Conservation (phyloP, 2,329 filamentous ascomycete species). For the Ophiostoma sp. region DNA sequence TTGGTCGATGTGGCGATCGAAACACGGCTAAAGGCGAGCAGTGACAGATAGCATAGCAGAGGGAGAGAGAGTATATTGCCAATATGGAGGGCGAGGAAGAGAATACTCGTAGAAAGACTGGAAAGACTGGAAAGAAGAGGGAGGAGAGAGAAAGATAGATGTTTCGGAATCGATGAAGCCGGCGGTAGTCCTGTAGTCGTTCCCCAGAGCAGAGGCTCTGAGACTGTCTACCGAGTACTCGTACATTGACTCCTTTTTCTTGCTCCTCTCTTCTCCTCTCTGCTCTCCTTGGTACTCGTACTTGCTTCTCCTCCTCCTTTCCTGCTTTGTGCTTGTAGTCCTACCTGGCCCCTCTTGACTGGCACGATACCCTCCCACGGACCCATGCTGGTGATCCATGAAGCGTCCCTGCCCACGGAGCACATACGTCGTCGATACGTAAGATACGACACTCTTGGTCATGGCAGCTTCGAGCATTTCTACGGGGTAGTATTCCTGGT, state of each 20-base stretch:
- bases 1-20: constrained; percentile 22
- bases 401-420: not conserved
- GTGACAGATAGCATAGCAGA: not conserved
- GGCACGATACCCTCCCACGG: not conserved
- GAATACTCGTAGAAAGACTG: not conserved
- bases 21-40: constrained; percentile 22
- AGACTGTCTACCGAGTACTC: not conserved
- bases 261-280: not conserved
- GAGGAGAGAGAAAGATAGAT: constrained; percentile 8
- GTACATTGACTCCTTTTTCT: not conserved
- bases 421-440: constrained; percentile 1
- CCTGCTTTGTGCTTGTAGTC: not conserved
- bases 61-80: not conserved
- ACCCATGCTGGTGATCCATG: constrained; percentile 5
- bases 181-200: constrained; percentile 13
- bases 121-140: constrained; percentile 1
- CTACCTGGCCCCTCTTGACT: constrained; percentile 2
- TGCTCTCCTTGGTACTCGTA: not conserved
- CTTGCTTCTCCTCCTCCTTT: not conserved
- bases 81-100: not conserved
- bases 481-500: too few species aligned
- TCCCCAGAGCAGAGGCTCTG: constrained; percentile 14
- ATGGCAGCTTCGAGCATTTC: too few species aligned
- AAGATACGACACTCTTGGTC: not conserved
- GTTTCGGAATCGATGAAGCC: constrained; percentile 20